Conservation (phyloP, 176 grass and related monocot genomes). For the Phoenix dactylifera region DNA sequence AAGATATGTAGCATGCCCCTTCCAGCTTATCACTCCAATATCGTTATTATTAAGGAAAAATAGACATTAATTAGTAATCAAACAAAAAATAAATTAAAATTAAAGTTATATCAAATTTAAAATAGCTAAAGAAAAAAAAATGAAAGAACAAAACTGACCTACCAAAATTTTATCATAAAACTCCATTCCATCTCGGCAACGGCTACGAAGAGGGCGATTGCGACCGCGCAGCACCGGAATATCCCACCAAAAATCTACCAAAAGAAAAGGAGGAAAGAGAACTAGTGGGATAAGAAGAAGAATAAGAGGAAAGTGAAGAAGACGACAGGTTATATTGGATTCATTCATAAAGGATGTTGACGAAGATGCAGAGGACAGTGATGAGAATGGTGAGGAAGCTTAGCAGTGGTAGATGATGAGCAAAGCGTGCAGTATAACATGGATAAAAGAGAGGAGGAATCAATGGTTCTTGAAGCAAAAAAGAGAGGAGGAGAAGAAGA, state of each 20-base stretch:
- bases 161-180: slow-evolving; percentile 50
- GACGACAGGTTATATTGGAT: slow-evolving; percentile 24
- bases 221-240: slow-evolving; percentile 82
- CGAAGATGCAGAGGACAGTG: slow-evolving; percentile 61
- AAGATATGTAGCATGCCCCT: slow-evolving; percentile 96
- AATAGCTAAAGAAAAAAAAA: neutral
- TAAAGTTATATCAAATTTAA: neutral
- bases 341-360: slow-evolving; percentile 61
- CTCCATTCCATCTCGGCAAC: slow-evolving; percentile 81
- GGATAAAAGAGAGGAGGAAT: too few relatives aligned
- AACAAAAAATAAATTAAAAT: too few relatives aligned
- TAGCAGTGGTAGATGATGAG: slow-evolving; percentile 75
- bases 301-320: neutral
- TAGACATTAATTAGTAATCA: neutral
- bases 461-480: too few relatives aligned
- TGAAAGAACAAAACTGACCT: slow-evolving; percentile 25
- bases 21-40: slow-evolving; percentile 76
- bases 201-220: slow-evolving; percentile 60
- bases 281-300: too few relatives aligned
- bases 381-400: slow-evolving; percentile 58
- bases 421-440: too few relatives aligned
- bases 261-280: neutral
- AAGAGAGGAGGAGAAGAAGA: too few relatives aligned
- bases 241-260: slow-evolving; percentile 77
- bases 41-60: slow-evolving; percentile 15